Evolutionary conservation across 2,329 filamentous ascomycete species (phyloP).

Genomic region (Calonectria montana): DNA sequence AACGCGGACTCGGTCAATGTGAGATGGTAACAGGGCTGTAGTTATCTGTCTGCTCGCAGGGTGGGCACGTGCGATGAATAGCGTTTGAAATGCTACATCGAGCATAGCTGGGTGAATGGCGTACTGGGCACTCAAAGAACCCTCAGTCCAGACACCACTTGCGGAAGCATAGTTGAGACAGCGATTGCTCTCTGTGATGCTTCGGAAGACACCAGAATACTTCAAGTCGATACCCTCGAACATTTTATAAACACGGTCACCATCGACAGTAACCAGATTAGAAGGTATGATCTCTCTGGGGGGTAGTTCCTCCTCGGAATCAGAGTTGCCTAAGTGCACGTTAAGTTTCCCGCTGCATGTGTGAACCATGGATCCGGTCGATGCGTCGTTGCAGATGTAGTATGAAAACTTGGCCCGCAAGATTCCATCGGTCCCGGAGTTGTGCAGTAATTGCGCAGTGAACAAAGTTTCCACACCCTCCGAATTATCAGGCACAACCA

Average conservation of each 20-base stretch:
- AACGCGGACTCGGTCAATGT: slow-evolving; percentile 21
- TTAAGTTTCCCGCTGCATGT: slow-evolving; percentile 23
- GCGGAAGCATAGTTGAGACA: slow-evolving; percentile 23
- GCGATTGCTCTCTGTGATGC: slow-evolving; percentile 16
- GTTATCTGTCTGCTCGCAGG: slow-evolving; percentile 21
- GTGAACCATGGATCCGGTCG: slow-evolving; percentile 18
- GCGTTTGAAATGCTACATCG: slow-evolving; percentile 20
- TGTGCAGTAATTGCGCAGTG: slow-evolving; percentile 9
- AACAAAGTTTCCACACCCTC: slow-evolving; percentile 26
- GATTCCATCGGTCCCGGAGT: background rate
- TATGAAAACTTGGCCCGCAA: slow-evolving; percentile 22
- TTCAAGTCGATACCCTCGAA: slow-evolving; percentile 26
- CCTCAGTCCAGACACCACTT: slow-evolving; percentile 11
- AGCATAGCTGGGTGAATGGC: slow-evolving; percentile 21
- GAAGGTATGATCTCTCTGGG: slow-evolving; percentile 3
- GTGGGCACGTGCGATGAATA: slow-evolving; percentile 17
- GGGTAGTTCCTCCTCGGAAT: slow-evolving; percentile 13
- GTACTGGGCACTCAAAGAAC: slow-evolving; percentile 19
- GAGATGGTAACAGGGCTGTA: slow-evolving; percentile 12
- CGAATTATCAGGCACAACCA: slow-evolving; percentile 24
- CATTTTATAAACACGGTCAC: slow-evolving; percentile 21
- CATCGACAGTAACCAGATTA: slow-evolving; percentile 20
- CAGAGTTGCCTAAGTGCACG: slow-evolving; percentile 12
- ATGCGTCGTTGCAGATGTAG: slow-evolving; percentile 24
- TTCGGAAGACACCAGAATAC: slow-evolving; percentile 21